Percentiles rank a stretch among this genome's conserved stretches.
These are phyloP conservation scores for Hymenochaete sp. DNA, from an alignment of 1,284 basidiomycete genomes.

Conservation along the genomic window DNA sequence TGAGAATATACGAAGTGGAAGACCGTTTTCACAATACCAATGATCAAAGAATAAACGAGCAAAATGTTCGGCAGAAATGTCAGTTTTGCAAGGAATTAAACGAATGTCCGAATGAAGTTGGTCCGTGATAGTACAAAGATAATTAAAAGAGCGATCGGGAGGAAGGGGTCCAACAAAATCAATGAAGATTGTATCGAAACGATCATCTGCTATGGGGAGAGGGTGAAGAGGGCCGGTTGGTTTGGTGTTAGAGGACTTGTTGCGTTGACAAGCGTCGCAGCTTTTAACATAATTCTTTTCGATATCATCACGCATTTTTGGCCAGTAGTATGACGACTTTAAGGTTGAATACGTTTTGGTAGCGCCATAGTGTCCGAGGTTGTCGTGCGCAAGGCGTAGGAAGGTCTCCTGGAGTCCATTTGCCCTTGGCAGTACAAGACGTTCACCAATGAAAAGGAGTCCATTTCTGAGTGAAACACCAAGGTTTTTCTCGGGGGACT, in stretches of 20 bases:
- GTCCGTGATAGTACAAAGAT: conserved; percentile 15
- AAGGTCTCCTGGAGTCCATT: conserved; percentile 19
- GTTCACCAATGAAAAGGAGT: conserved; percentile 25
- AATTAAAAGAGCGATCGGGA: conserved; percentile 17
- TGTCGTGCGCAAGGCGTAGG: conserved; percentile 22
- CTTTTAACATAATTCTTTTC: conserved; percentile 19
- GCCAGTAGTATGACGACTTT: conserved; percentile 20
- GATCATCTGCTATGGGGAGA: conserved; percentile 21
- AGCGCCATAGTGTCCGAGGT: conserved; percentile 22
- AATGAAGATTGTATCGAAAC: conserved; percentile 21
- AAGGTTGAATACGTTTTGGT: conserved; percentile 21
- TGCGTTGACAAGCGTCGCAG: conserved; percentile 20
- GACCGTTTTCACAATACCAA: conserved; percentile 21
- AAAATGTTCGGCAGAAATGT: conserved; percentile 24
- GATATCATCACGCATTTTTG: conserved; percentile 18
- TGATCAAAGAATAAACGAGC: conserved; percentile 20
- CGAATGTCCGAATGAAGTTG: conserved; percentile 20
- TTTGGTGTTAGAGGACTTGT: conserved; percentile 19
- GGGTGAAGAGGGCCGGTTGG: conserved; percentile 21
- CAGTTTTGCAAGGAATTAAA: conserved; percentile 20
- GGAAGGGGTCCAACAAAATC: conserved; percentile 30
- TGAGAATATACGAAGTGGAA: conserved; percentile 21
- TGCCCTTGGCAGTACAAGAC: conserved; percentile 26
- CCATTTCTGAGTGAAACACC: conserved; percentile 17
- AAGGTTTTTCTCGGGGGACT: conserved; percentile 15